Evolutionary conservation across 2,329 filamentous ascomycete genomes (phyloP).

Genomic region (Chaetomiaceae sp.): DNA sequence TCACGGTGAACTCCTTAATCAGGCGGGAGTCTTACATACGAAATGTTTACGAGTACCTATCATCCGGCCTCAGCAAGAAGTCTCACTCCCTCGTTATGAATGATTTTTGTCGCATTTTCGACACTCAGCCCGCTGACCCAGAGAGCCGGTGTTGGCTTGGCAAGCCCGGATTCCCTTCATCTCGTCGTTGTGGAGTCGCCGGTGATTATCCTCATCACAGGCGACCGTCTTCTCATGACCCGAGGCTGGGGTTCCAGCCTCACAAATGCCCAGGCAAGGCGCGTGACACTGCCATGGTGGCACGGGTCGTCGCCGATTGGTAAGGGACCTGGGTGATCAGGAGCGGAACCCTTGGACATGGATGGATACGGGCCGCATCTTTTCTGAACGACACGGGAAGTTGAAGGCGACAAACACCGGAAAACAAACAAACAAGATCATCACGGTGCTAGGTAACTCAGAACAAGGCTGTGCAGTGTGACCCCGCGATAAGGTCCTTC

Average conservation of each 20-base stretch:
- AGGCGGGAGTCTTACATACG: too few relatives aligned
- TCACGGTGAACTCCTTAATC: too few relatives aligned
- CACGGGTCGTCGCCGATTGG: constrained; percentile 11
- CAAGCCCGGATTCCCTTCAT: not conserved
- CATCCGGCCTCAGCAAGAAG: too few relatives aligned
- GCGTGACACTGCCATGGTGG: constrained; percentile 9
- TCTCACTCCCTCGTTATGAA: too few relatives aligned
- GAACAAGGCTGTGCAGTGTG: constrained; percentile 9
- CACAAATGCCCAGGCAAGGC: not conserved
- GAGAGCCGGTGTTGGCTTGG: not conserved
- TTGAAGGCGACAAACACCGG: not conserved
- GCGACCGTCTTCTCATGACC: not conserved
- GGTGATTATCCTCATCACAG: not conserved
- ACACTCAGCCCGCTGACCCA: not conserved
- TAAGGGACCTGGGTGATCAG: not conserved
- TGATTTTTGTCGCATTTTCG: too few relatives aligned
- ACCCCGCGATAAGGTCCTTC: too few relatives aligned
- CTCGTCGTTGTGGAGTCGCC: not conserved
- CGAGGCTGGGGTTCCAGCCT: not conserved
- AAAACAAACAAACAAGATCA: not conserved
- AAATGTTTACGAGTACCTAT: too few relatives aligned
- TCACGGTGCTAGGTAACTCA: not conserved
- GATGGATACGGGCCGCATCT: constrained; percentile 1
- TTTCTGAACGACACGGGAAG: not conserved
- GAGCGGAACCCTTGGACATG: constrained; percentile 13